Conservation (phyloP, 1,284 basidiomycete genomes). For the Fomitiporia mediterranea region DNA sequence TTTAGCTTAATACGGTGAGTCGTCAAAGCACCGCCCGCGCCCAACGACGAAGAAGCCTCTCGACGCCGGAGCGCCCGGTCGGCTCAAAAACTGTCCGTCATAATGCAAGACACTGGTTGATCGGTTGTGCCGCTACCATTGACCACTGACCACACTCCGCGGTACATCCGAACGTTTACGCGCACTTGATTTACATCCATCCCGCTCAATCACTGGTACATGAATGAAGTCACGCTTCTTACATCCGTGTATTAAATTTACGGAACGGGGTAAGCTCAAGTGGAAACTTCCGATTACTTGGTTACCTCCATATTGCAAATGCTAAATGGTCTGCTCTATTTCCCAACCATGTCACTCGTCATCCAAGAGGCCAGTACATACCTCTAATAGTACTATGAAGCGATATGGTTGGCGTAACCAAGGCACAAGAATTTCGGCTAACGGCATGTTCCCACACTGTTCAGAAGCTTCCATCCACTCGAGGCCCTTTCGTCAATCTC, state of each 20-base stretch:
- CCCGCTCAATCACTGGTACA: too few relatives aligned
- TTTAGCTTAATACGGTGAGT: neutral
- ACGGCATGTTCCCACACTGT: neutral
- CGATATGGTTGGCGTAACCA: neutral
- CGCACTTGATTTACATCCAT: neutral
- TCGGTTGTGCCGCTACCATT: too few relatives aligned
- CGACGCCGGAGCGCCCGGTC: conserved; percentile 1
- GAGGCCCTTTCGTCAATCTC: neutral
- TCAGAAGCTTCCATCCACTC: neutral
- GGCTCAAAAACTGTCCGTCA: neutral
- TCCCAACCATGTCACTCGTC: neutral
- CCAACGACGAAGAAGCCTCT: neutral
- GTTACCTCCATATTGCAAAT: neutral
- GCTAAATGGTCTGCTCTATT: neutral
- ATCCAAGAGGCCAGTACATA: neutral
- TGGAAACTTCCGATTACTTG: neutral
- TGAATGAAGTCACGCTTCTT: too few relatives aligned
- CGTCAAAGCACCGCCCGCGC: neutral
- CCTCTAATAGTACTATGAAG: neutral
- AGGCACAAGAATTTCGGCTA: neutral
- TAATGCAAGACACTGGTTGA: too few relatives aligned
- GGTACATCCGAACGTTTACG: too few relatives aligned
- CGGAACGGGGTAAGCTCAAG: too few relatives aligned
- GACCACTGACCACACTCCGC: too few relatives aligned
- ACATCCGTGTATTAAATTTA: too few relatives aligned